A percentile compares a stretch with the other conserved stretches of the same genome.
These are phyloP conservation scores for Colletotrichum simmondsii DNA, from an alignment of 2,329 filamentous ascomycete genomes.

Conservation along the genomic window DNA sequence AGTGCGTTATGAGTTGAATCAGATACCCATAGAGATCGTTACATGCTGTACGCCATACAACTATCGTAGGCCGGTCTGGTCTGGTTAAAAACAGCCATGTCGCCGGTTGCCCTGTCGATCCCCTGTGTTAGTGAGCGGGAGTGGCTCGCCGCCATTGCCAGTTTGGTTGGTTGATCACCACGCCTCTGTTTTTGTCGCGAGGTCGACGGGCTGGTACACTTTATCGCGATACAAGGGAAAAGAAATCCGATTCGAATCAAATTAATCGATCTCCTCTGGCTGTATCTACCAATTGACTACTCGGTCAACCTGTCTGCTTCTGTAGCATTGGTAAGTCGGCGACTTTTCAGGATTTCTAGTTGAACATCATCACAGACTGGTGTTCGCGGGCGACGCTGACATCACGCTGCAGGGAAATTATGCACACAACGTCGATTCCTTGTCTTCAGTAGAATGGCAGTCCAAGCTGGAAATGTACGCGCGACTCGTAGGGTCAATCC, in stretches of 20 bases:
- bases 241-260: no score
- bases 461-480: not conserved
- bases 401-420: not conserved
- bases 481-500: not conserved
- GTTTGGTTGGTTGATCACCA: not conserved
- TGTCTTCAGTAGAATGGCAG: not conserved
- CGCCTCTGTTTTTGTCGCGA: not conserved
- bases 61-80: no score
- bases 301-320: no score
- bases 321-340: no score
- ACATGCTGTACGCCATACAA: no score
- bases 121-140: not conserved
- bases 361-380: not conserved
- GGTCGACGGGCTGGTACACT: not conserved
- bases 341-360: no score
- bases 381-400: not conserved
- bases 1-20: not conserved
- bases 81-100: not conserved
- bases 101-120: slow-evolving; percentile 9
- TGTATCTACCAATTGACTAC: no score
- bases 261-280: not conserved
- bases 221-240: no score
- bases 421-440: not conserved
- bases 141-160: not conserved
- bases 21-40: not conserved